Percentiles rank a stretch among this genome's conserved stretches.
Conservation (phyloP, 345 rosid species). For the Trapa bicornis region DNA sequence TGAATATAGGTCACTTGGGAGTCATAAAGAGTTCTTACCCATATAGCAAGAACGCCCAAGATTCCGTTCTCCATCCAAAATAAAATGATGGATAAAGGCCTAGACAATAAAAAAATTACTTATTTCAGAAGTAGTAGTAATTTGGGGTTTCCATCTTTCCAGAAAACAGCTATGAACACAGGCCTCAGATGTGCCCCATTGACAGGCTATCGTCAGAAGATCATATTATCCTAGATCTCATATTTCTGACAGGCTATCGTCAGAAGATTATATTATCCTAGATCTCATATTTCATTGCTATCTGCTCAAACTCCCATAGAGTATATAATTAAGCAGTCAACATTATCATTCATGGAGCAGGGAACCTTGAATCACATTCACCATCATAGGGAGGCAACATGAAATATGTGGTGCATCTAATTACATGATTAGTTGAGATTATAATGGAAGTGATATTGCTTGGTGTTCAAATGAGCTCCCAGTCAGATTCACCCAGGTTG, state of each 20-base stretch:
- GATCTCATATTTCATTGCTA: too few species aligned
- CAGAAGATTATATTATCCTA: background rate
- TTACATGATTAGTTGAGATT: background rate
- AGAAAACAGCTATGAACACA: background rate
- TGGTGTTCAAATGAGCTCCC: constrained; percentile 57
- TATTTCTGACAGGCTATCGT: too few species aligned
- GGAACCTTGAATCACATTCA: background rate
- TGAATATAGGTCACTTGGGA: too few species aligned
- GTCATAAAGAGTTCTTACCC: too few species aligned
- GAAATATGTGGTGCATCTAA: background rate
- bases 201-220: background rate
- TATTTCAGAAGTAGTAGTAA: background rate
- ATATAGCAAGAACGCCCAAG: too few species aligned
- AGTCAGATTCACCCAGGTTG: constrained; percentile 37
- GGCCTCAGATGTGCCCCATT: background rate
- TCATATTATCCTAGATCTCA: background rate
- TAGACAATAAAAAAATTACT: background rate
- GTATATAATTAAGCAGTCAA: too few species aligned
- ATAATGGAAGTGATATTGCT: background rate
- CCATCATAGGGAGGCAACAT: constrained; percentile 1
- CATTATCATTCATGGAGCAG: background rate
- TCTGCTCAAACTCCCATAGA: background rate
- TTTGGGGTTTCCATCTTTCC: background rate
- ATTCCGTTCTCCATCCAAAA: too few species aligned
- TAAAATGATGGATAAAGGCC: too few species aligned